Conservation (phyloP, 2,329 filamentous ascomycete species). For the Apiospora koreana region DNA sequence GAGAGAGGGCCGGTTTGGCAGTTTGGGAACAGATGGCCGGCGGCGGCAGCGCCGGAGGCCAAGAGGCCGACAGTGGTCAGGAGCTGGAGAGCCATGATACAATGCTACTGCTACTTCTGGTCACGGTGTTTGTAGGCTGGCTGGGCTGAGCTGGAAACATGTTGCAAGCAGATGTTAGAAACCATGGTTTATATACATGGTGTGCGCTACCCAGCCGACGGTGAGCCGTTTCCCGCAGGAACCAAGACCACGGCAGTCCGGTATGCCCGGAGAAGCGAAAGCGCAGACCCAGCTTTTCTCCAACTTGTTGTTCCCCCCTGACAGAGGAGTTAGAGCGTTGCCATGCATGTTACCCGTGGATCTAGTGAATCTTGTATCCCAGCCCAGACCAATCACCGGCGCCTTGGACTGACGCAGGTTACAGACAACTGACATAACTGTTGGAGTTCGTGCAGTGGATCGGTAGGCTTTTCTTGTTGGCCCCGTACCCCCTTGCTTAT, state of each 20-base stretch:
- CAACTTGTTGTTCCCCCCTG: background rate
- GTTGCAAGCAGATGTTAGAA: background rate
- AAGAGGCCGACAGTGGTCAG: constrained; percentile 20
- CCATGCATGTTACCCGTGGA: background rate
- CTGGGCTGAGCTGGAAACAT: background rate
- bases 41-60: constrained; percentile 23
- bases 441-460: background rate
- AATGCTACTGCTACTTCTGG: background rate
- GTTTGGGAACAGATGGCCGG: constrained; percentile 26
- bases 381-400: background rate
- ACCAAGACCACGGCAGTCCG: background rate
- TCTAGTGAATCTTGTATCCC: background rate
- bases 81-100: constrained; percentile 20
- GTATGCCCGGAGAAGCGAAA: background rate
- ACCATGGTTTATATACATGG: background rate
- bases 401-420: background rate
- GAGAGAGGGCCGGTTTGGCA: constrained; percentile 24
- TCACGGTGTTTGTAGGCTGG: background rate
- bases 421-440: background rate
- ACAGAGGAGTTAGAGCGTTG: background rate
- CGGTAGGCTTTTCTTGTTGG: background rate
- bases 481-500: background rate
- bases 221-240: background rate
- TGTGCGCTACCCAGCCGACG: background rate
- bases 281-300: background rate